Conservation (phyloP, 768 basidiomycete genomes). For the Auricularia sp. region DNA sequence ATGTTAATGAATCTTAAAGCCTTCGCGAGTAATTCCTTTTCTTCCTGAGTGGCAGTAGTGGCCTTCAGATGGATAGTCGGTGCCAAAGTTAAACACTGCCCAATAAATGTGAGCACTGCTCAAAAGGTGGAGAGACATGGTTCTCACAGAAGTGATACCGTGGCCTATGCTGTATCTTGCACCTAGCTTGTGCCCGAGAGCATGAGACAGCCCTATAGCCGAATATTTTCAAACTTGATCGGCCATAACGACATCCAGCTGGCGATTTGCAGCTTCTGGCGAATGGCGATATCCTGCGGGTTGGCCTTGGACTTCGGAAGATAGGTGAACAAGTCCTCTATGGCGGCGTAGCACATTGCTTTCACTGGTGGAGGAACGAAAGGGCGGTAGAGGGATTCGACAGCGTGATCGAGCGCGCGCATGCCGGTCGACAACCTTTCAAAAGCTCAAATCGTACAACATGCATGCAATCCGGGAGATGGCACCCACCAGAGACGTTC, state of each 20-base stretch:
- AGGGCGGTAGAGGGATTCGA: slow-evolving; percentile 58
- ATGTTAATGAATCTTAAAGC: slow-evolving; percentile 48
- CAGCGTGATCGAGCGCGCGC: slow-evolving; percentile 68
- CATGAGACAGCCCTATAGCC: slow-evolving; percentile 64
- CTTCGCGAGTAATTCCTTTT: slow-evolving; percentile 50
- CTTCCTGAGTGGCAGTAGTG: slow-evolving; percentile 43
- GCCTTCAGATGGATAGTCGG: slow-evolving; percentile 53
- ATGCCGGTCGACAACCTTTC: slow-evolving; percentile 68
- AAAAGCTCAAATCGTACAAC: neutral
- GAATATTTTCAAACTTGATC: slow-evolving; percentile 44
- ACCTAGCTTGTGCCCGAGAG: slow-evolving; percentile 63
- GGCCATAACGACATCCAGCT: slow-evolving; percentile 80
- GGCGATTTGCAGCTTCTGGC: slow-evolving; percentile 62
- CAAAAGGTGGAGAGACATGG: neutral
- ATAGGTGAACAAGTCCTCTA: slow-evolving; percentile 65
- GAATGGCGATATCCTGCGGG: slow-evolving; percentile 42
- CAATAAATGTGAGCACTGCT: neutral
- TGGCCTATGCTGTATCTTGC: slow-evolving; percentile 69
- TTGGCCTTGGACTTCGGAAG: slow-evolving; percentile 54
- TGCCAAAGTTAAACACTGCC: slow-evolving; percentile 61
- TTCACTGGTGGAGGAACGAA: slow-evolving; percentile 48
- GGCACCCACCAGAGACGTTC: slow-evolving; percentile 55
- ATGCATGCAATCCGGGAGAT: slow-evolving; percentile 3
- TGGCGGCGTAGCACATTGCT: slow-evolving; percentile 51
- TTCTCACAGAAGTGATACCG: slow-evolving; percentile 68